Evolutionary conservation across 164 flowering plant species (phyloP).

Genomic region (Annona squamosa): DNA sequence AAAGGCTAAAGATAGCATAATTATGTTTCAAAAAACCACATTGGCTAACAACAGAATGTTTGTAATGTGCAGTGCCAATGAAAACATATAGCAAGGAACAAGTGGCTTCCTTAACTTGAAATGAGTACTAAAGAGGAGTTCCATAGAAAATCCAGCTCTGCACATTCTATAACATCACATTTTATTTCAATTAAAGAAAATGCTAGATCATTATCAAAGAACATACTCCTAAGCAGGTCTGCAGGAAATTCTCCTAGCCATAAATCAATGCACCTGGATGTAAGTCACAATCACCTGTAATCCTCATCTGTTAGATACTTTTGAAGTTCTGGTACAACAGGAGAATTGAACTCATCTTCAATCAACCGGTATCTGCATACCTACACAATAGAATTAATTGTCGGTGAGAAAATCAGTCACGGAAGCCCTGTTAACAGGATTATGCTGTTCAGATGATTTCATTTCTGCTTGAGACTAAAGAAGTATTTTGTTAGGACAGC

Average conservation of each 20-base stretch:
- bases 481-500: not conserved
- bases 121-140: not conserved
- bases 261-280: not conserved
- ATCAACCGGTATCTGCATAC: constrained; percentile 78
- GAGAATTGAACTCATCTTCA: constrained; percentile 81
- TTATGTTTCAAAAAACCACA: not conserved
- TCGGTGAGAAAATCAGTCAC: not conserved
- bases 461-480: not conserved
- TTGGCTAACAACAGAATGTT: not conserved
- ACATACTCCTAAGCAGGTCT: not conserved
- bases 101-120: not conserved
- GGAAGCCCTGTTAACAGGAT: not conserved
- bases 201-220: not conserved
- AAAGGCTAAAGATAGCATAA: not conserved
- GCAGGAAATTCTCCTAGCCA: not conserved
- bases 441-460: not conserved
- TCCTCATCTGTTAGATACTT: constrained; percentile 89
- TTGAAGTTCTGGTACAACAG: constrained; percentile 59
- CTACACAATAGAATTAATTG: constrained; percentile 24
- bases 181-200: not conserved
- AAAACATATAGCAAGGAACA: not conserved
- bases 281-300: constrained; percentile 48
- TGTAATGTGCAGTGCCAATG: too few species aligned
- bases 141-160: not conserved
- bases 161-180: not conserved